A percentile compares a stretch with the other conserved stretches of the same genome.
Evolutionary conservation across 202 grass and related monocot species (phyloP).

Genomic region (Digitaria exilis): DNA sequence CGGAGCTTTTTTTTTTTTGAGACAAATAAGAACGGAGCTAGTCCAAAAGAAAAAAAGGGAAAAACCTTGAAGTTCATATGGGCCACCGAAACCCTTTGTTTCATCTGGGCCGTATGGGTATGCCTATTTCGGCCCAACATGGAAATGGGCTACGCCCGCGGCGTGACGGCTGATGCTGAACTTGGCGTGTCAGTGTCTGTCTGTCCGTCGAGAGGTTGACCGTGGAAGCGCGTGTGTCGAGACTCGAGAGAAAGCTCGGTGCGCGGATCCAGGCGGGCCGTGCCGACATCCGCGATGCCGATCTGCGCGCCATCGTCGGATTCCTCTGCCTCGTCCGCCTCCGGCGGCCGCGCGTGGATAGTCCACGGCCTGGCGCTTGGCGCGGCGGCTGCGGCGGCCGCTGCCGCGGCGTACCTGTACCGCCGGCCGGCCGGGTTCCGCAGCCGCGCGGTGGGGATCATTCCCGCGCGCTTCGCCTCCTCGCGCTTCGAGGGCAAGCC

Average conservation of each 20-base stretch:
- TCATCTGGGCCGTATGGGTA: neutral
- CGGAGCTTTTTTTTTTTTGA: too few relatives aligned
- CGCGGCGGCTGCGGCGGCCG: conserved; percentile 53
- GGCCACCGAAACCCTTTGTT: neutral
- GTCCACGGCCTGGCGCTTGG: conserved; percentile 56
- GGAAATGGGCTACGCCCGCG: neutral
- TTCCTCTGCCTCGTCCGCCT: conserved; percentile 43
- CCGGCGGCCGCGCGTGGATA: conserved; percentile 48
- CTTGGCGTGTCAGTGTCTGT: too few relatives aligned
- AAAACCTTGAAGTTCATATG: neutral
- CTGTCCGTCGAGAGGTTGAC: too few relatives aligned
- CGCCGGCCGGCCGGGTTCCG: conserved; percentile 59
- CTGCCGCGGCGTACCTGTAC: conserved; percentile 45
- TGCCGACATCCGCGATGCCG: conserved; percentile 48
- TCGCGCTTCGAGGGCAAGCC: conserved; percentile 96
- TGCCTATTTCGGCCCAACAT: neutral
- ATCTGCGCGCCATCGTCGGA: conserved; percentile 75
- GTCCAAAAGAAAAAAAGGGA: too few relatives aligned
- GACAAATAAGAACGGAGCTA: too few relatives aligned
- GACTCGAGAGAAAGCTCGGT: neutral
- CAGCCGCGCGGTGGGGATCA: conserved; percentile 76
- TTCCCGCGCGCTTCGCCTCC: conserved; percentile 90
- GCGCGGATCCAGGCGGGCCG: conserved; percentile 21
- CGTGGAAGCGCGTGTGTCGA: neutral
- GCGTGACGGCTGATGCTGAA: neutral